Conservation (phyloP, 106 monocot species). For the Alisma plantagoaquatica region DNA sequence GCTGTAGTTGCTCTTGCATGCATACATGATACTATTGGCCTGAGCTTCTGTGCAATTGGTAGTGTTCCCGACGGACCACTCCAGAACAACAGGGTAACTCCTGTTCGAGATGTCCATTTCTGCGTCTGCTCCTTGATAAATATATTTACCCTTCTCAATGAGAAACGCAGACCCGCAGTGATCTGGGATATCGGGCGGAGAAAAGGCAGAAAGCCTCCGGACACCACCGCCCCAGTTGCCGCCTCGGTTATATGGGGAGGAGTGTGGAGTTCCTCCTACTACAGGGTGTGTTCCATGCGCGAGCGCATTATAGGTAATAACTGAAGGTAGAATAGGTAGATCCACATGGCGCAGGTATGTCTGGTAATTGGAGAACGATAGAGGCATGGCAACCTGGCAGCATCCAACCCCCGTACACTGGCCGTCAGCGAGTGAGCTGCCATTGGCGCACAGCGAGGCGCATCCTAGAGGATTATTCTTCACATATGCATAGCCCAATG, state of each 20-base stretch:
- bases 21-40: not conserved
- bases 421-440: too few relatives aligned
- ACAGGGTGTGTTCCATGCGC: too few relatives aligned
- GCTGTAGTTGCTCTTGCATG: not conserved
- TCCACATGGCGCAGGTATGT: not conserved
- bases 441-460: not conserved
- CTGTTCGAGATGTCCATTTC: not conserved
- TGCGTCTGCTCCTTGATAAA: not conserved
- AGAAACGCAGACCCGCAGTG: not conserved
- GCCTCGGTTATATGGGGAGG: not conserved
- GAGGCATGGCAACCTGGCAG: not conserved
- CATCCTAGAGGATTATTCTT: not conserved
- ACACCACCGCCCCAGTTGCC: too few relatives aligned
- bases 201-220: too few relatives aligned
- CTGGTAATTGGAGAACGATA: not conserved
- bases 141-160: not conserved
- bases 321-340: not conserved
- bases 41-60: not conserved
- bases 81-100: not conserved
- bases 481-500: constrained; percentile 13
- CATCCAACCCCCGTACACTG: not conserved
- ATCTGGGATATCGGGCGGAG: not conserved
- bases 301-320: too few relatives aligned
- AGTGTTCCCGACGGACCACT: not conserved
- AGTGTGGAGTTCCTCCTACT: too few relatives aligned